phyloP scores from a whole-genome alignment of 2,329 filamentous ascomycete species.

The Nigrospora osmanthi region DNA sequence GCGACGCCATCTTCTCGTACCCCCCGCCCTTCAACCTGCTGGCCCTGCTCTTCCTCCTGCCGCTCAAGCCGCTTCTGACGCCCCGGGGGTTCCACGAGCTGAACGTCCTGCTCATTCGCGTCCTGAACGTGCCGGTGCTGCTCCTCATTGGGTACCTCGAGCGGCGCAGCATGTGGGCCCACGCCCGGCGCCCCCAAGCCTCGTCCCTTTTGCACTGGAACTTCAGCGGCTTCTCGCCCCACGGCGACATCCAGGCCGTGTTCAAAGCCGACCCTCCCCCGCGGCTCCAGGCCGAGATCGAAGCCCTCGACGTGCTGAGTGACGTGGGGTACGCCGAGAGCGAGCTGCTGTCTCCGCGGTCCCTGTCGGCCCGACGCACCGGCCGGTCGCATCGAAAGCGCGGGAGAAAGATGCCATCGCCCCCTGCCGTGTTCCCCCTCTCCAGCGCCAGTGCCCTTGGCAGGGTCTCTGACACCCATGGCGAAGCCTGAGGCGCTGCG shows the following conservation, averaged over 20 bases:
- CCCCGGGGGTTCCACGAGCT: constrained; percentile 63
- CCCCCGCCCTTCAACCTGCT: constrained; percentile 64
- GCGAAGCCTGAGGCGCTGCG: too few species aligned
- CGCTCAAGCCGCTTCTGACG: constrained; percentile 55
- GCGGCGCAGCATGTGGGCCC: constrained; percentile 36
- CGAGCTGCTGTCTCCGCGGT: constrained; percentile 1
- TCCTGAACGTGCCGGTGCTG: constrained; percentile 56
- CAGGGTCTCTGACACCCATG: too few species aligned
- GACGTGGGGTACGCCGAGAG: constrained; percentile 14
- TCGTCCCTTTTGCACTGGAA: constrained; percentile 23
- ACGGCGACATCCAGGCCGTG: constrained; percentile 52
- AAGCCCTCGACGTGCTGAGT: constrained; percentile 22
- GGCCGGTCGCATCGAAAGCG: neutral
- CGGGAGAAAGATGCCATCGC: neutral
- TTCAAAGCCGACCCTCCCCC: constrained; percentile 52
- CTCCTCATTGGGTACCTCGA: constrained; percentile 55
- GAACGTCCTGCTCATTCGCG: constrained; percentile 57
- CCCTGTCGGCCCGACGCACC: neutral
- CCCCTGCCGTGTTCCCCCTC: neutral
- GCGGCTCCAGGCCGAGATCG: constrained; percentile 23
- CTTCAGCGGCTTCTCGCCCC: constrained; percentile 44
- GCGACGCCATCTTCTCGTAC: constrained; percentile 62
- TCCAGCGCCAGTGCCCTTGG: neutral
- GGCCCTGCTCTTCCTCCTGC: constrained; percentile 54
- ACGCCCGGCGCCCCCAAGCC: neutral